Evolutionary conservation across 768 basidiomycete species (phyloP), one percentile per base, ranked within the genome.

Genomic region (Russula brevipes): DNA sequence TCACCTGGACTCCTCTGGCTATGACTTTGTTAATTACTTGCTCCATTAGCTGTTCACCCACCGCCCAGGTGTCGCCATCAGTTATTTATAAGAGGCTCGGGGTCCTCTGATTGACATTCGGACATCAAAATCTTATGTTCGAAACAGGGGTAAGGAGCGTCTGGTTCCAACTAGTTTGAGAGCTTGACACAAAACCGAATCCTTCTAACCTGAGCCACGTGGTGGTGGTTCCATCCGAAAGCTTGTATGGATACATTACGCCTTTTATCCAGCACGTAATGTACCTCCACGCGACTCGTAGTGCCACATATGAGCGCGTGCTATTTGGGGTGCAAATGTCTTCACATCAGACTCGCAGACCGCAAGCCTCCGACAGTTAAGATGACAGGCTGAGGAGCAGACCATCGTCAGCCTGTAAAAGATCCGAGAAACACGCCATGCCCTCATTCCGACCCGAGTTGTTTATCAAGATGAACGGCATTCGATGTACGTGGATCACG

Each of bases 251-350:
- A 31, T 52, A 38, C 16, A n/a, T 52, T 38, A 17, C 36, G 19
- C 52, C n/a, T 53, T 39, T 53, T 39, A n/a, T 12, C 36, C 52
- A 39, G 52, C n/a, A 39, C 17, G 38, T 53, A 53, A 53, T 53
- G 24, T 53, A 17, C 6, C n/a, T 24, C 38, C 52, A 3, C 16
- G 33, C 19, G 36, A 53, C 19, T 39, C 35, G n/a, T 39, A 35
- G 14, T 36, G 33, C 50, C 51, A 19, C 52, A 36, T 19, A 8
- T 35, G 36, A 39, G 16, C n/a, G 38, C n/a, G 38, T n/a, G n/a
- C 10, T 6, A 53, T 53, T 39, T 53, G 35, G 36, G 38, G 35
- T 14, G 17, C 51, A 36, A 17, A 19, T 35, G 36, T 52, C 11
- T 14, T 52, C 36, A 4, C 38, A 39, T 39, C 36, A 38, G 9